These are phyloP conservation scores for Fragaria nilgerrensis DNA, from an alignment of 306 rosid species.

Conservation along the genomic window DNA sequence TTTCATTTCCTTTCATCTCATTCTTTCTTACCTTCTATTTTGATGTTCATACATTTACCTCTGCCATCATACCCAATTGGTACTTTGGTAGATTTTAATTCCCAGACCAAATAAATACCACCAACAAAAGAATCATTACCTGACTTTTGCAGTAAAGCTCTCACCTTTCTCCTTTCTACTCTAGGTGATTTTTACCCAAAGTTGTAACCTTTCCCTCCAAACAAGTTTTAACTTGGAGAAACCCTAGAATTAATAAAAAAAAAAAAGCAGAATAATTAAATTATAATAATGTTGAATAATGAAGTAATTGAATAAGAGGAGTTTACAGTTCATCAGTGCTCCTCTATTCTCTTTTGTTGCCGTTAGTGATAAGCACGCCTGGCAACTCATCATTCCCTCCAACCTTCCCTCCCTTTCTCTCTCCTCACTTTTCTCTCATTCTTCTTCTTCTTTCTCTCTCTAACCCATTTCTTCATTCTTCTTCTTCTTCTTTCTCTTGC, in stretches of 20 bases:
- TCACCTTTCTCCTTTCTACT: neutral
- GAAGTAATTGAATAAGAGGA: neutral
- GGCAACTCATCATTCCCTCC: conserved; percentile 95
- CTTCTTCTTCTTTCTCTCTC: conserved; percentile 42
- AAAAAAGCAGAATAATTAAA: neutral
- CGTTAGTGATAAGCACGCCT: conserved; percentile 98
- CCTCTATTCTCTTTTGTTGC: conserved; percentile 41
- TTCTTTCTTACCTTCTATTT: neutral
- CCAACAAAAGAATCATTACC: neutral
- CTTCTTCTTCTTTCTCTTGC: conserved; percentile 22
- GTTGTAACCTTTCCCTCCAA: conserved; percentile 5
- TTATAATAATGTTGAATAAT: neutral
- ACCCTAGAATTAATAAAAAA: neutral
- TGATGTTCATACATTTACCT: conserved; percentile 6
- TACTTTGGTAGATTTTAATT: neutral
- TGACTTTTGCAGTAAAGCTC: conserved; percentile 4
- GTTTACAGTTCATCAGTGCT: conserved; percentile 65
- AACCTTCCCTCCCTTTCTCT: conserved; percentile 30
- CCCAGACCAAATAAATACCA: neutral
- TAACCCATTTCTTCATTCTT: conserved; percentile 33
- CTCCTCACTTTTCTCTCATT: conserved; percentile 6
- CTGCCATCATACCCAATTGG: conserved; percentile 2
- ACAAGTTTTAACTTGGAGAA: conserved; percentile 4
- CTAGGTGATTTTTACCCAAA: neutral
- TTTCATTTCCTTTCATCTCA: neutral